Evolutionary conservation across 2,329 filamentous ascomycete species (phyloP), one percentile per base, ranked within the genome.

Genomic region (Colletotrichum spaethianum): DNA sequence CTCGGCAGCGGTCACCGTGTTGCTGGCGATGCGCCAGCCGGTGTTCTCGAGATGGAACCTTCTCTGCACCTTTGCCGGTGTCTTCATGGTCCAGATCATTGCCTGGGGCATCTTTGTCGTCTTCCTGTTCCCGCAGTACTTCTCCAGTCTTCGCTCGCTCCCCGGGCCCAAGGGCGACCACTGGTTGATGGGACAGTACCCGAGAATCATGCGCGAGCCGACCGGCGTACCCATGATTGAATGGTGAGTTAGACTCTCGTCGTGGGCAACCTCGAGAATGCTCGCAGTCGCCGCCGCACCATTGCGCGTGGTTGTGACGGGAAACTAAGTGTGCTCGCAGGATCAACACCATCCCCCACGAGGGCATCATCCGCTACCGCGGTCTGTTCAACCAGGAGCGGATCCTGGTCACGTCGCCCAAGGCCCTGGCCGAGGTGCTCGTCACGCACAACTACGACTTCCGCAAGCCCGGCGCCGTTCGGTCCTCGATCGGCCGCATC

Each of bases 401-500:
- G 42, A 75, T 94, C n/a, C 74, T 93, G 12, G 78, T 92, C 60
- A 89, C 87, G 3, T 89, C 84, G 2, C 86, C 92, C 26, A 92
- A 92, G 79, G 91, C 88, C 0, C 83, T 94, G n/a, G 86, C 88
- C 5, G 93, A 95, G 80, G 87, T 94, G 11, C 85, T 95, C 4
- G 89, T 91, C 33, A 90, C 88, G 23, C 92, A 90, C 72, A 90
- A 86, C 74, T 94, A 95, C 79, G 89, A 92, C 50, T 95, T 93
- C 75, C 78, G 86, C 55, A 94, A 94, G 78, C 92, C 92, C 0
- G 63, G 76, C 1, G 78, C 85, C 31, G 75, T 93, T 38, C 84
- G 89, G 42, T 82, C 82, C 53, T 86, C 87, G 1, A 83, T 96
- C 4, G 89, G 87, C 1, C 86, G 89, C 28, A 85, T 95, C 33